Evolutionary conservation across 1,284 basidiomycete species (phyloP), one percentile per base, ranked within the genome.

Genomic region (Marasmius tenuissimus): DNA sequence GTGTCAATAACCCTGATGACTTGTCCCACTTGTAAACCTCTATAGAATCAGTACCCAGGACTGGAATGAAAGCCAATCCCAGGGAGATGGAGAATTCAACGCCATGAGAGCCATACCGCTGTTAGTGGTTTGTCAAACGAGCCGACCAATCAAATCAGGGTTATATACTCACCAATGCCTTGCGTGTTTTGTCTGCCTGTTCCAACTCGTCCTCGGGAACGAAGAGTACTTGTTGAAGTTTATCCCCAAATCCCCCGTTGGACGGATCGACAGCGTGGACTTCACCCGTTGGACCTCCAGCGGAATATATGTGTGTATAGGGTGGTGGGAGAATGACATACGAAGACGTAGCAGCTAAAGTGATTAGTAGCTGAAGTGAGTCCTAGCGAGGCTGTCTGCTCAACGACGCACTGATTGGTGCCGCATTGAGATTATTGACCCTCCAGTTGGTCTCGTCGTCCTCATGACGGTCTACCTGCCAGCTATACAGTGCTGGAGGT

Each of bases 21-120:
- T 67, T 38, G 42, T 78, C 72, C 57, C 74, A 73, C 6, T 63
- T 65, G 65, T 81, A 84, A 67, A 80, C 74, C 57, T 82, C 77
- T 27, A 84, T 82, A 14, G 72, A 71, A 54, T 78, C 71, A 6
- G 79, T 78, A 7, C 81, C 82, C 9, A 84, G 74, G 4, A 82
- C 79, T 9, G 82, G 82, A 2, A 83, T 70, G 65, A 83, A 83
- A 0, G 76, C 81, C 3, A 73, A 69, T 4, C 72, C 69, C 9
- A 65, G 63, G 1, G 71, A 68, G 4, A 75, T 66, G 2, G 78
- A 77, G 49, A 81, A 77, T 62, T 83, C 82, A 38, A 83, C 71
- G 0, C 72, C 82, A 66, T 84, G 82, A 2, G 80, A 80, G 9
- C 82, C 81, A 63, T 78, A 78, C 42, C 80, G 72, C 79, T 81